phyloP scores from a whole-genome alignment of 2,329 filamentous ascomycete genomes.

The Phaeosphaeria sp. region DNA sequence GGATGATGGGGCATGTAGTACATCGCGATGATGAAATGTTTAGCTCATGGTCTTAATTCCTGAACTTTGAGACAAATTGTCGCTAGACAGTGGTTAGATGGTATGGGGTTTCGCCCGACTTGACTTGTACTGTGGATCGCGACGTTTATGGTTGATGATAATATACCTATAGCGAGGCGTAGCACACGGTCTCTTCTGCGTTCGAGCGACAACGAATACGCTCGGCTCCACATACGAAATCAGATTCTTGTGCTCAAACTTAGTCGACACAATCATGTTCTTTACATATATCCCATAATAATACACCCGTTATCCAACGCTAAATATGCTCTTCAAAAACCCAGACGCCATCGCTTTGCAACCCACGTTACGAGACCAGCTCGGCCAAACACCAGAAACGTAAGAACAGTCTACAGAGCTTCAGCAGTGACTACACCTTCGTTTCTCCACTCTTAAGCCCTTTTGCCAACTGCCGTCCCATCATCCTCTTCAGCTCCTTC shows the following conservation, averaged over 20 bases:
- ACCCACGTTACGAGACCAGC: neutral
- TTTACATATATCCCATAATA: neutral
- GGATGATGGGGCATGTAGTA: neutral
- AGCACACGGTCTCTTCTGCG: too few species aligned
- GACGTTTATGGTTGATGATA: too few species aligned
- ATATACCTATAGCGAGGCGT: too few species aligned
- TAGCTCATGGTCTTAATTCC: neutral
- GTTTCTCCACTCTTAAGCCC: conserved; percentile 22
- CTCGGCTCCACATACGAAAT: too few species aligned
- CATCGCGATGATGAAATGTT: neutral
- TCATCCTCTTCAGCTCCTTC: conserved; percentile 34
- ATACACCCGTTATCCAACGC: neutral
- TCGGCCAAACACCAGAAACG: neutral
- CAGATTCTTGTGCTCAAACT: neutral
- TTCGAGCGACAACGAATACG: too few species aligned
- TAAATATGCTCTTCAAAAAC: neutral
- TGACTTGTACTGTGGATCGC: too few species aligned
- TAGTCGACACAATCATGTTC: too few species aligned
- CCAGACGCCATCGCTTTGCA: neutral
- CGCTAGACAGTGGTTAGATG: too few species aligned
- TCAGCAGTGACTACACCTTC: conserved; percentile 1
- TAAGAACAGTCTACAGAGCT: neutral
- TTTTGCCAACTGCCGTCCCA: conserved; percentile 32
- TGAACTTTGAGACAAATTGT: neutral
- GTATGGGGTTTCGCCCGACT: too few species aligned